phyloP scores from a whole-genome alignment of 2,329 filamentous ascomycete species.

The Incumbomyces delicatus region DNA sequence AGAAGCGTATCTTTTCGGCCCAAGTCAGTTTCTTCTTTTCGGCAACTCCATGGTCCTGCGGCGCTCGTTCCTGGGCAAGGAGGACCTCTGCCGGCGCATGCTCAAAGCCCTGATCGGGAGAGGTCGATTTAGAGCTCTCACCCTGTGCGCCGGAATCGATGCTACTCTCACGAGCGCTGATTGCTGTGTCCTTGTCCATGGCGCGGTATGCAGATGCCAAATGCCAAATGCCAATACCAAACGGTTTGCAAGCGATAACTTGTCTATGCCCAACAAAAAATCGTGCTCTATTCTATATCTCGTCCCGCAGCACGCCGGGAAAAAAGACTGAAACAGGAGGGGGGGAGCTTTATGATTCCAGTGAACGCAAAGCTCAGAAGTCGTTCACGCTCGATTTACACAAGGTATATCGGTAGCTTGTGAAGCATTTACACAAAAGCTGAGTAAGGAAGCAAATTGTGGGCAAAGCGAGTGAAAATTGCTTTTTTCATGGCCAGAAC shows the following conservation, averaged over 20 bases:
- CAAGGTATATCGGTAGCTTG: not conserved
- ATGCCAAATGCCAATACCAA: conserved; percentile 1
- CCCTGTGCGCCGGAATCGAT: conserved; percentile 14
- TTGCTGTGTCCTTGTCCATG: conserved; percentile 14
- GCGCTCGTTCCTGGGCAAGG: conserved; percentile 14
- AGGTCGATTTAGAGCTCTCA: conserved; percentile 11
- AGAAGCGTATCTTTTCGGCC: conserved; percentile 49
- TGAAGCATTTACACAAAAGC: too few species aligned
- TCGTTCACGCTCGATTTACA: conserved; percentile 37
- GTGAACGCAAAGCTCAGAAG: conserved; percentile 51
- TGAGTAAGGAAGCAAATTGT: not conserved
- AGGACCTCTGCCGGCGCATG: conserved; percentile 31
- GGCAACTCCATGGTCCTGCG: conserved; percentile 25
- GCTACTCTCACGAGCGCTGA: conserved; percentile 14
- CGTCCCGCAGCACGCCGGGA: too few species aligned
- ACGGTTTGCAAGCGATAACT: conserved; percentile 11
- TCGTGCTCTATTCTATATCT: too few species aligned
- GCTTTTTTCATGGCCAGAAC: not conserved
- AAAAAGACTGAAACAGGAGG: conserved; percentile 19
- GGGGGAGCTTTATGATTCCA: conserved; percentile 35
- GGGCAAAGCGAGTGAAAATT: too few species aligned
- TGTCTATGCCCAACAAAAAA: conserved; percentile 9
- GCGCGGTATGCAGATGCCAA: not conserved
- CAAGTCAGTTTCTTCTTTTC: conserved; percentile 38
- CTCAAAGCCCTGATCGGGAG: conserved; percentile 7